A percentile compares a stretch with the other conserved stretches of the same genome.
phyloP scores from a whole-genome alignment of 352 stramenopile species.

The Hyaloperonospora brassicae region DNA sequence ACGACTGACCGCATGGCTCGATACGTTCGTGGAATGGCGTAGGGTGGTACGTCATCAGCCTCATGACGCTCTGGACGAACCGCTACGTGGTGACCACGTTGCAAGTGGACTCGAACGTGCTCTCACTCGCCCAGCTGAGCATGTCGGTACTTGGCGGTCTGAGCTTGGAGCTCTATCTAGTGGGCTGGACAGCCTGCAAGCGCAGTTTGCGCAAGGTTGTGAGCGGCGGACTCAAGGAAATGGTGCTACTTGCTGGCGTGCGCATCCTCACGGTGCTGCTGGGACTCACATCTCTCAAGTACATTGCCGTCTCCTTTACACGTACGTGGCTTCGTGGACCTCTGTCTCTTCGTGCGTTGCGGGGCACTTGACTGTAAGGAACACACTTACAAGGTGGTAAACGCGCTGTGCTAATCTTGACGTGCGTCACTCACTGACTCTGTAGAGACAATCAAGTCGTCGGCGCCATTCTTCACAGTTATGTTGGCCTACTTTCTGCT shows the following conservation, averaged over 20 bases:
- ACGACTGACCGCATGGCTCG: slow-evolving; percentile 1
- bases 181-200: slow-evolving; percentile 58
- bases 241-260: slow-evolving; percentile 70
- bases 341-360: not conserved
- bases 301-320: slow-evolving; percentile 88
- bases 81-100: slow-evolving; percentile 72
- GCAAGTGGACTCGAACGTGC: slow-evolving; percentile 63
- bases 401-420: slow-evolving; percentile 9
- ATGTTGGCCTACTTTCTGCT: slow-evolving; percentile 81
- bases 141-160: slow-evolving; percentile 74
- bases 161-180: slow-evolving; percentile 58
- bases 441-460: slow-evolving; percentile 89
- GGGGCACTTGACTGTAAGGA: no score
- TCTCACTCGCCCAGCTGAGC: slow-evolving; percentile 67
- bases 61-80: slow-evolving; percentile 79
- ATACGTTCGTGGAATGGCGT: slow-evolving; percentile 1
- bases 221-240: slow-evolving; percentile 67
- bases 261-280: slow-evolving; percentile 85
- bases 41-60: slow-evolving; percentile 78
- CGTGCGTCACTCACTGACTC: not conserved
- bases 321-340: slow-evolving; percentile 31
- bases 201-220: slow-evolving; percentile 39
- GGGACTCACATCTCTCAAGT: slow-evolving; percentile 85
- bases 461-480: slow-evolving; percentile 88
- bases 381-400: slow-evolving; percentile 5